Evolutionary conservation across 1,139 yeast species (phyloP).

Genomic region (Arxiozyma bovina): DNA sequence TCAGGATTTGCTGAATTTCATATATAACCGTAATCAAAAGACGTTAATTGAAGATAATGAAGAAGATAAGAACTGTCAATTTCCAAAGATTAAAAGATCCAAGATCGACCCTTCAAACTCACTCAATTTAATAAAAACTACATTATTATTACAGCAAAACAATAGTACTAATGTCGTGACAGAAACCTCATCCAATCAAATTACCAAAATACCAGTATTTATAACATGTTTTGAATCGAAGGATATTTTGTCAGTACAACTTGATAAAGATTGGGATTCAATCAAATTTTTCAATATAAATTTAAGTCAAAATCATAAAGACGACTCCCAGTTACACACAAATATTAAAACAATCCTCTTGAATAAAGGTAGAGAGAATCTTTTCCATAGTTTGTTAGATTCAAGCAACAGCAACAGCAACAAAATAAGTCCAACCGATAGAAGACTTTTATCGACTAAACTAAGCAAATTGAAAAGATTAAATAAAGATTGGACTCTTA

Average conservation of each 20-base stretch:
- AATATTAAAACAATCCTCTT: not conserved
- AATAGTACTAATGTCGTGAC: too few species aligned
- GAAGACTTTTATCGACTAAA: not conserved
- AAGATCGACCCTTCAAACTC: too few species aligned
- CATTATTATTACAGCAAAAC: too few species aligned
- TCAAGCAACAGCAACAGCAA: not conserved
- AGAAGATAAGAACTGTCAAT: not conserved
- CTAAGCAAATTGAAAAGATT: constrained; percentile 2
- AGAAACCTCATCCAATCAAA: not conserved
- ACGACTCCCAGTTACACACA: not conserved
- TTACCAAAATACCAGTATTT: not conserved
- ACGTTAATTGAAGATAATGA: not conserved
- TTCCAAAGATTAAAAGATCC: not conserved
- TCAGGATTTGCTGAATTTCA: not conserved
- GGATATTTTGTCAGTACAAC: not conserved
- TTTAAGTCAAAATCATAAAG: not conserved
- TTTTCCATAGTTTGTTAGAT: not conserved
- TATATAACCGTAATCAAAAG: too few species aligned
- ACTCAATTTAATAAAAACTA: too few species aligned
- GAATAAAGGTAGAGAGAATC: not conserved
- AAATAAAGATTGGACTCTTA: constrained; percentile 4
- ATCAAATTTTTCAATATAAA: not conserved
- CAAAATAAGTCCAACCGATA: not conserved
- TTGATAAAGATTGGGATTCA: not conserved
- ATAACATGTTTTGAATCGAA: not conserved